phyloP scores from a whole-genome alignment of 2,329 filamentous ascomycete species.

The Chlorencoelia australis region DNA sequence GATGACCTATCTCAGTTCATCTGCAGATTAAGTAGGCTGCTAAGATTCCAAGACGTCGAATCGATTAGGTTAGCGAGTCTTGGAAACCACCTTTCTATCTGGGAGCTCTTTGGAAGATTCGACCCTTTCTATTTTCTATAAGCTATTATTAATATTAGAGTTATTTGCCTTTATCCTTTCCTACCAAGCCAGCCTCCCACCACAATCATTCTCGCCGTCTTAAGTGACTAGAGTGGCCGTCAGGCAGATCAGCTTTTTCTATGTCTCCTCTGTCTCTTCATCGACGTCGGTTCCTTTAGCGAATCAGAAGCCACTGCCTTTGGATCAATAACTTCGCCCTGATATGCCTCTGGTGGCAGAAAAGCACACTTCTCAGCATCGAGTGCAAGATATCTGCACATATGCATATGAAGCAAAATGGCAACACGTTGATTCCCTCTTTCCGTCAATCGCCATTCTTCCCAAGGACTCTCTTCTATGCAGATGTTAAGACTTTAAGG shows the following conservation, averaged over 20 bases:
- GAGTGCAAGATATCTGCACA: conserved; percentile 29
- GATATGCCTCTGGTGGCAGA: conserved; percentile 24
- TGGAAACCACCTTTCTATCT: background rate
- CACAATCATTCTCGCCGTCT: background rate
- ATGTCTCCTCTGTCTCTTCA: conserved; percentile 16
- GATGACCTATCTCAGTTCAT: too few relatives aligned
- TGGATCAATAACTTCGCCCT: conserved; percentile 11
- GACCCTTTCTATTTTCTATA: conserved; percentile 1
- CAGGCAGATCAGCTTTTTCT: conserved; percentile 17
- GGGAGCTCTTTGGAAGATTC: background rate
- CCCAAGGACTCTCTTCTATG: conserved; percentile 15
- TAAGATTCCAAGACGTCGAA: too few relatives aligned
- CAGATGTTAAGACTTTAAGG: background rate
- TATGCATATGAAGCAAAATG: conserved; percentile 29
- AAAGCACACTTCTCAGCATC: conserved; percentile 27
- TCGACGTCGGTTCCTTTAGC: conserved; percentile 11
- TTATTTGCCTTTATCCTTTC: background rate
- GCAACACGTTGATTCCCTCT: conserved; percentile 28
- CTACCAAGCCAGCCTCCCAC: background rate
- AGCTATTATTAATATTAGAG: background rate
- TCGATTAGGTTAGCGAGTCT: background rate
- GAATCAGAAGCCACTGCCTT: conserved; percentile 15
- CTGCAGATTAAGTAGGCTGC: too few relatives aligned
- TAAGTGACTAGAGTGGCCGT: too few relatives aligned
- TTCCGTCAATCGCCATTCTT: conserved; percentile 26